These are phyloP conservation scores for Trametes meyenii DNA, from an alignment of 768 basidiomycete genomes.

Conservation along the genomic window DNA sequence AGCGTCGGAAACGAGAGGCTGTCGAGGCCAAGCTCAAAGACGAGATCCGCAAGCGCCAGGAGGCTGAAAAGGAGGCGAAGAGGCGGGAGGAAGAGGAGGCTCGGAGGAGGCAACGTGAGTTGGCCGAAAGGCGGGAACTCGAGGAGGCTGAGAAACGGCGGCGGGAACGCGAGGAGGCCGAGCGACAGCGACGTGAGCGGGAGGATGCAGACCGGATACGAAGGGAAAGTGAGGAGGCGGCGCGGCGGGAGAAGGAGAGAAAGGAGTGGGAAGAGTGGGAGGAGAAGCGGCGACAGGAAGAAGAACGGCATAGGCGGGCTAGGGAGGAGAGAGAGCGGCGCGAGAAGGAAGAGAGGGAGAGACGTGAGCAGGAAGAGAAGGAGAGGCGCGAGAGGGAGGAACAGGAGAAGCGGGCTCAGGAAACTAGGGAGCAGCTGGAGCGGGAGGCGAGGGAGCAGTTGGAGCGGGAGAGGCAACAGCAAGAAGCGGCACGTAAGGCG, in stretches of 20 bases:
- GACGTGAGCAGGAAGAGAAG: slow-evolving; percentile 38
- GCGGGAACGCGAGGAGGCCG: slow-evolving; percentile 13
- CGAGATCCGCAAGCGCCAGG: slow-evolving; percentile 29
- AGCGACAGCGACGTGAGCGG: slow-evolving; percentile 19
- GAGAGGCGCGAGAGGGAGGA: slow-evolving; percentile 40
- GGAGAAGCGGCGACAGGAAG: slow-evolving; percentile 14
- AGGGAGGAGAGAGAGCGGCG: slow-evolving; percentile 19
- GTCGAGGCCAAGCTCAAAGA: slow-evolving; percentile 39
- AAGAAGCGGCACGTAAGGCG: slow-evolving; percentile 36
- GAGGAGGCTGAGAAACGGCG: slow-evolving; percentile 23
- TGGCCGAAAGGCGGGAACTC: slow-evolving; percentile 20
- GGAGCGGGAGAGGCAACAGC: slow-evolving; percentile 29
- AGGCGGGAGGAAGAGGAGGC: slow-evolving; percentile 39
- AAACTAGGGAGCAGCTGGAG: slow-evolving; percentile 1
- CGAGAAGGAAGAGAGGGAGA: slow-evolving; percentile 26
- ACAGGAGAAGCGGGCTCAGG: slow-evolving; percentile 34
- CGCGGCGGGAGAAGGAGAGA: slow-evolving; percentile 37
- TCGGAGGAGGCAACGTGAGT: slow-evolving; percentile 26
- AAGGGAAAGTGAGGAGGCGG: slow-evolving; percentile 32
- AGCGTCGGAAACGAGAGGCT: slow-evolving; percentile 34
- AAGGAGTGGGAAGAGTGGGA: slow-evolving; percentile 32
- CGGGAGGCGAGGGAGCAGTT: not conserved
- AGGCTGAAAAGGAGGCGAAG: slow-evolving; percentile 31
- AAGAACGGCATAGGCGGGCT: slow-evolving; percentile 13
- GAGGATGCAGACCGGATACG: slow-evolving; percentile 31